Evolutionary conservation across 2,329 filamentous ascomycete species (phyloP), one percentile per base, ranked within the genome.

Genomic region (Endoconidiophora laricicola): DNA sequence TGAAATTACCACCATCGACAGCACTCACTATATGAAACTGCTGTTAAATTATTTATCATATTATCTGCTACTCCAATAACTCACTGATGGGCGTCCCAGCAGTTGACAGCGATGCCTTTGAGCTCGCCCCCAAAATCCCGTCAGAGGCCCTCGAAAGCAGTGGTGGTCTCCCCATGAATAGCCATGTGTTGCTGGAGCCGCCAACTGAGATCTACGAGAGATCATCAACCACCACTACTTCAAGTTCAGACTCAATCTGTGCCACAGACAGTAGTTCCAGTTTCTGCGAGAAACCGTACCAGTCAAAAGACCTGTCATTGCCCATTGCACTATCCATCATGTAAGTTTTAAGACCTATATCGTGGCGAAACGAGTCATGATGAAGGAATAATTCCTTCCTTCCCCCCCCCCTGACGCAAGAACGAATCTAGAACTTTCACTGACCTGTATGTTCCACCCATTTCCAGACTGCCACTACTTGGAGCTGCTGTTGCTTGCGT

Each of bases 401-500:
- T 1, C 26, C 1, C 7, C 7, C 26, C 1, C 7, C 7, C 7
- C 7, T 10, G 7, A 33, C 26, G 1, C 12, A 33, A 24, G 12
- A 26, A 33, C 4, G 26, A 33, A 33, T 33, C 7, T 33, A 33
- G 26, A 33, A 33, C 12, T 9, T 33, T 3, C 12, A 33, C 26
- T 33, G 7, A 33, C 26, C 26, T 7, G 26, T 33, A 6, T 33
- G 12, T 33, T 10, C 6, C 6, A 10, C 26, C 26, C 26, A 7
- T 33, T 43, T 48, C 4, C 60, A 95, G 88, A 40, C 78, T 96
- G 49, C 88, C 91, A 1, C 60, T 94, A 44, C 68, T 79, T 26
- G 67, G 75, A 54, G 81, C 83, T 18, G 62, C 82, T 1, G 61
- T 78, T 44, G 74, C 86, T 1, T 68, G 95, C 38, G 60, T 88